Base-by-base conservation (phyloP, 108 stramenopile species). In the Tribonema minus region DNA sequence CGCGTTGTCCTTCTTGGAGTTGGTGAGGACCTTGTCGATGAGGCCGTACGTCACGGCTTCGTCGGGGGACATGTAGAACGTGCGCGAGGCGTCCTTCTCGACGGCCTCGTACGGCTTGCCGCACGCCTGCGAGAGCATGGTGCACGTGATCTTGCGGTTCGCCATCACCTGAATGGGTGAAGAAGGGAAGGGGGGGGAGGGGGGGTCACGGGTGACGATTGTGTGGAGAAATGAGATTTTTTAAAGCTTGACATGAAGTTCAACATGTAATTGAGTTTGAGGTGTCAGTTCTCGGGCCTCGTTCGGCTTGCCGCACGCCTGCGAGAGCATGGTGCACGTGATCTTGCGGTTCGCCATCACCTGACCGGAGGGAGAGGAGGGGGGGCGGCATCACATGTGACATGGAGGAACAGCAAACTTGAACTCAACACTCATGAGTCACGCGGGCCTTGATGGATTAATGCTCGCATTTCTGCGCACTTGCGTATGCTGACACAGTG, bases 11-110 rank as follows among this genome's bases (percentile, higher is more conserved):
- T 54, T 54, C 46, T 54, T 54, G 9, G 46, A 15, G 46, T 54
- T 54, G 46, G 46, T 54, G 15, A 54, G 20, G 20, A 97, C 96
- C 73, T 90, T 85, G 88, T 97, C 96, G 85, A 96, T 92, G 28
- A 97, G 83, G 26, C 96, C 96, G 82, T 97, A 97, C 73, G 92
- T 93, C 28, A 95, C 92, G 31, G 96, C 96, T 76, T 97, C 96
- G 62, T 97, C 85, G 12, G 95, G 95, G 76, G 94, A 91, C 84
- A 97, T 85, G 82, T 97, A 97, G 86, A 92, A 93, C 77, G 93
- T 93, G 7, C 96, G 87, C 20, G 87, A 83, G 58, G 92, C 92
- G 81, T 97, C 96, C 65, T 91, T 75, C 75, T 91, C 90, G 32
- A 97, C 92, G 39, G 83, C 90, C 30, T 91, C 90, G 34, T 92